Conservation (phyloP, 768 basidiomycete genomes). For the Rhodotorula kratochvilovae region DNA sequence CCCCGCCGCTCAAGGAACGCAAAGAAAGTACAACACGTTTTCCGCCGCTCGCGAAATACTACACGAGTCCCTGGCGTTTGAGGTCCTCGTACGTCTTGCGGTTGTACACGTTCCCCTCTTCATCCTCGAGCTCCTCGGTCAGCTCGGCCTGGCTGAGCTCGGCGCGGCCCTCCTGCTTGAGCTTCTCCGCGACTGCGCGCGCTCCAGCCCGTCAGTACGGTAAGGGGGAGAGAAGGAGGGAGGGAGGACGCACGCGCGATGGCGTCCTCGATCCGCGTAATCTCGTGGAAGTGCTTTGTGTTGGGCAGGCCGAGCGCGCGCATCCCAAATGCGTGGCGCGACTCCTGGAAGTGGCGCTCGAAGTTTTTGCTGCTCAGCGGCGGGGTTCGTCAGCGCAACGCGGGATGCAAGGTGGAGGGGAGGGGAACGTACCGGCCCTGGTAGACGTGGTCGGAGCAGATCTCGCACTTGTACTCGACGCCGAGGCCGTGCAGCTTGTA, state of each 20-base stretch:
- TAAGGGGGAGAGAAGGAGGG: not conserved
- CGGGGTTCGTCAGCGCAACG: too few species aligned
- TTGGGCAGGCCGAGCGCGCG: conserved; percentile 93
- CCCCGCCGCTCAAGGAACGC: too few species aligned
- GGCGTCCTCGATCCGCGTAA: conserved; percentile 93
- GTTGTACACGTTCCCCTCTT: conserved; percentile 97
- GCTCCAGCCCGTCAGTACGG: too few species aligned
- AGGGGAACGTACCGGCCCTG: conserved; percentile 74
- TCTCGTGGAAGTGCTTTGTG: conserved; percentile 98
- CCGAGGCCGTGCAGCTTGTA: conserved; percentile 97
- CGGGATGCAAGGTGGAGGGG: not conserved
- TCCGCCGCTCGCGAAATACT: too few species aligned
- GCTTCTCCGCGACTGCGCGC: conserved; percentile 82
- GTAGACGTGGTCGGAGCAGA: conserved; percentile 93
- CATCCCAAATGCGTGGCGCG: conserved; percentile 96
- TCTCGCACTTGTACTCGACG: conserved; percentile 96
- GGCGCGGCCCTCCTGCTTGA: conserved; percentile 92
- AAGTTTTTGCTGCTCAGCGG: conserved; percentile 71
- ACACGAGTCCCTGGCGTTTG: conserved; percentile 43
- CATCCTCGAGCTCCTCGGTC: conserved; percentile 97
- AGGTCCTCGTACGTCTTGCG: conserved; percentile 56
- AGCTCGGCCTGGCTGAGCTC: conserved; percentile 90
- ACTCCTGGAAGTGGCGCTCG: conserved; percentile 95
- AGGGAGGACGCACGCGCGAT: conserved; percentile 67
- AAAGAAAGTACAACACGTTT: too few species aligned